phyloP scores from a whole-genome alignment of 2,329 filamentous ascomycete species.

The Scortechinia acanthostroma region DNA sequence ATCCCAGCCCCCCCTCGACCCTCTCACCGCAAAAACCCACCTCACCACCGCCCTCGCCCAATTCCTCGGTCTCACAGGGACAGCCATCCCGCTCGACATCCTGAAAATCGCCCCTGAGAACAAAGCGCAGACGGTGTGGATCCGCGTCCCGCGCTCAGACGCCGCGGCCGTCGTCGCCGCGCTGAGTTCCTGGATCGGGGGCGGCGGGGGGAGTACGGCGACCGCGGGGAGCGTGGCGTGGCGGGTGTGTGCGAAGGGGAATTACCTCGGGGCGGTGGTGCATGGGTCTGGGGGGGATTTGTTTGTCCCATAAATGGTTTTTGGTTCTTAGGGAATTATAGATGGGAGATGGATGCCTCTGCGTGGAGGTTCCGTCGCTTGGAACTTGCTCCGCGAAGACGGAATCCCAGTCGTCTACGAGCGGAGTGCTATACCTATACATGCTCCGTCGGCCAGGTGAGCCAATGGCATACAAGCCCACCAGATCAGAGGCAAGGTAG shows the following conservation, averaged over 20 bases:
- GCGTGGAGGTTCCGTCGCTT: too few relatives aligned
- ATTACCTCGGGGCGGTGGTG: conserved; percentile 21
- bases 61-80: conserved; percentile 34
- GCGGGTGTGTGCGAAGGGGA: conserved; percentile 25
- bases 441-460: too few relatives aligned
- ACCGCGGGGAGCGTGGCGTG: conserved; percentile 18
- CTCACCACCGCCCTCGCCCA: conserved; percentile 33
- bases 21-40: conserved; percentile 33
- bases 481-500: too few relatives aligned
- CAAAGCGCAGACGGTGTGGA: conserved; percentile 20
- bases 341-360: too few relatives aligned
- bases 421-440: too few relatives aligned
- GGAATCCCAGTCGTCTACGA: too few relatives aligned
- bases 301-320: conserved; percentile 13
- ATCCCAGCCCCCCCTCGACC: conserved; percentile 19
- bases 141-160: conserved; percentile 33
- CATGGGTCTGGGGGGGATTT: conserved; percentile 17
- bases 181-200: conserved; percentile 33
- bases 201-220: conserved; percentile 6
- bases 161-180: conserved; percentile 28
- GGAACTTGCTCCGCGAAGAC: too few relatives aligned
- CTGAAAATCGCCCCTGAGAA: conserved; percentile 19
- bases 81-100: conserved; percentile 35
- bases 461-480: too few relatives aligned
- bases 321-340: too few relatives aligned